Conservation (phyloP, 208 protist species). For the Leishmania tropica region DNA sequence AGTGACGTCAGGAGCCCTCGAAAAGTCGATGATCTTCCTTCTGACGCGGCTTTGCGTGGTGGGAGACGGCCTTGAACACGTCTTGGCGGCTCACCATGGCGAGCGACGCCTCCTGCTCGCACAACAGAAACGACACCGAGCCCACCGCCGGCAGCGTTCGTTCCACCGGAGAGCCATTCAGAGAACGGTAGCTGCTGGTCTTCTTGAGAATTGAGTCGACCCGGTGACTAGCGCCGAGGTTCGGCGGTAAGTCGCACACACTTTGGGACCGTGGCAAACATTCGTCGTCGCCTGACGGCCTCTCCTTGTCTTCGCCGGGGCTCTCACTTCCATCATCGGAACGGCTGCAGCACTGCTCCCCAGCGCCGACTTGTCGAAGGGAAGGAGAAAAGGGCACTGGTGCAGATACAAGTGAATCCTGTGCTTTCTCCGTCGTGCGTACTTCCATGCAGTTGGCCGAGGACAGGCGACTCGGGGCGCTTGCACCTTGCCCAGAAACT, state of each 20-base stretch:
- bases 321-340: neutral
- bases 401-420: neutral
- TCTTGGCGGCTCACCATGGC: conserved; percentile 25
- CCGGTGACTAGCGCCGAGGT: neutral
- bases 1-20: neutral
- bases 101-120: conserved; percentile 22
- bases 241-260: neutral
- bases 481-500: neutral
- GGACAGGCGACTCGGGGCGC: neutral
- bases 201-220: conserved; percentile 23
- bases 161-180: neutral
- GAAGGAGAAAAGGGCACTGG: neutral
- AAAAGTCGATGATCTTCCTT: neutral
- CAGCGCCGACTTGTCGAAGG: neutral
- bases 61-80: conserved; percentile 19
- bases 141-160: conserved; percentile 3
- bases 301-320: neutral
- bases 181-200: conserved; percentile 22
- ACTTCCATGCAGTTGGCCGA: neutral
- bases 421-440: neutral
- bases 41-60: neutral
- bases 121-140: conserved; percentile 26
- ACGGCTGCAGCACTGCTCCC: no score
- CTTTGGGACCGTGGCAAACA: neutral
- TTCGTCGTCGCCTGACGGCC: no score